These are phyloP conservation scores for Fusarium verticillioides DNA, from an alignment of 2,329 filamentous ascomycete species.

Conservation along the genomic window DNA sequence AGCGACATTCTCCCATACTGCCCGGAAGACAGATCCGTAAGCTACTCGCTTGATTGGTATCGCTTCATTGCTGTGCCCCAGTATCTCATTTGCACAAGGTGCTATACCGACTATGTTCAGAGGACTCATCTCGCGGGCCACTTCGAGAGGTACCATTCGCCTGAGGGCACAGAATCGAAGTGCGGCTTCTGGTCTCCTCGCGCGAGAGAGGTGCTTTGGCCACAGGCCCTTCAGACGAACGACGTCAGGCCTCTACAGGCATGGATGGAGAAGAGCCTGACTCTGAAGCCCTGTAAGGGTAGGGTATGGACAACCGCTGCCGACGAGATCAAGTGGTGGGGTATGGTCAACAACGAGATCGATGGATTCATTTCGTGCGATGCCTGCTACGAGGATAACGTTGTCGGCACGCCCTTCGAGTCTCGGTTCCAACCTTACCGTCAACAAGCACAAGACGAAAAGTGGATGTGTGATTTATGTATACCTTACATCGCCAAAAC, in stretches of 20 bases:
- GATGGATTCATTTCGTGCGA: constrained; percentile 52
- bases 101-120: constrained; percentile 53
- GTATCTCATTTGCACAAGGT: constrained; percentile 55
- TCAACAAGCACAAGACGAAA: constrained; percentile 41
- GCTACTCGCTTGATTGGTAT: constrained; percentile 50
- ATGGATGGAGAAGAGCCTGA: constrained; percentile 45
- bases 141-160: constrained; percentile 46
- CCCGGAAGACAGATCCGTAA: constrained; percentile 42
- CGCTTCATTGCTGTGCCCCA: constrained; percentile 40
- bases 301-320: constrained; percentile 21
- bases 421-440: constrained; percentile 42
- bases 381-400: constrained; percentile 51
- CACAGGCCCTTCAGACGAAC: constrained; percentile 44
- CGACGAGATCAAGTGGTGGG: constrained; percentile 49
- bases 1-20: constrained; percentile 44
- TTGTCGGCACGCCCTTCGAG: constrained; percentile 46
- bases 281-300: constrained; percentile 47
- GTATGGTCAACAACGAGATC: constrained; percentile 44
- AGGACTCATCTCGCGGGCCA: constrained; percentile 42
- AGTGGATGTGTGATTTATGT: constrained; percentile 50
- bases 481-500: constrained; percentile 42
- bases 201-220: constrained; percentile 50
- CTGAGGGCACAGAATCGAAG: constrained; percentile 46
- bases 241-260: constrained; percentile 40
- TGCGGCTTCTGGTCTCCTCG: constrained; percentile 48